phyloP scores from a whole-genome alignment of 2,329 filamentous ascomycete species.

The Bipolaris zeicola region DNA sequence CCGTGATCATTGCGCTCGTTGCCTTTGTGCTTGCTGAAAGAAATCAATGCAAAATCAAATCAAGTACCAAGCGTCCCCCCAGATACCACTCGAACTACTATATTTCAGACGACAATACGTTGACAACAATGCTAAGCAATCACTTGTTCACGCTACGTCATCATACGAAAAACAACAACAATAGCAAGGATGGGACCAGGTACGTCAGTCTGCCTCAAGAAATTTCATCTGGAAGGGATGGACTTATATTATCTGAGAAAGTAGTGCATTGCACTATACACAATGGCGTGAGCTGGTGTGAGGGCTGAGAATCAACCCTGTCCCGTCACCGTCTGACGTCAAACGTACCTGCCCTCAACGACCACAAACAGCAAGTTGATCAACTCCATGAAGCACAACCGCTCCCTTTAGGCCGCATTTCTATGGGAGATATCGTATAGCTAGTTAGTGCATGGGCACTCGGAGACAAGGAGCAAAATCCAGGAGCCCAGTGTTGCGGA shows the following conservation, averaged over 20 bases:
- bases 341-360: no score
- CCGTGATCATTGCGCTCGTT: background rate
- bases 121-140: background rate
- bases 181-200: background rate
- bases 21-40: background rate
- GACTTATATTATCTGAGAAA: no score
- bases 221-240: no score
- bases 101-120: background rate
- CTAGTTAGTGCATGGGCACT: no score
- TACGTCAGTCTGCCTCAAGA: no score
- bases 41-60: background rate
- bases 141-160: background rate
- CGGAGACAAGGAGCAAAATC: background rate
- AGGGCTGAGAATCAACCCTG: no score
- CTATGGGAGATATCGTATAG: no score
- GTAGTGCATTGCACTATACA: background rate
- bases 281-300: background rate
- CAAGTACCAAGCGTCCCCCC: background rate
- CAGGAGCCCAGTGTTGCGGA: slow-evolving; percentile 7
- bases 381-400: background rate
- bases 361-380: no score
- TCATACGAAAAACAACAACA: background rate
- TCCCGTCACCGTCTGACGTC: no score
- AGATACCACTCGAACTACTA: no score
- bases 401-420: background rate